These are phyloP conservation scores for Cordyceps tenuipes DNA, from an alignment of 2,329 filamentous ascomycete species.

Conservation along the genomic window DNA sequence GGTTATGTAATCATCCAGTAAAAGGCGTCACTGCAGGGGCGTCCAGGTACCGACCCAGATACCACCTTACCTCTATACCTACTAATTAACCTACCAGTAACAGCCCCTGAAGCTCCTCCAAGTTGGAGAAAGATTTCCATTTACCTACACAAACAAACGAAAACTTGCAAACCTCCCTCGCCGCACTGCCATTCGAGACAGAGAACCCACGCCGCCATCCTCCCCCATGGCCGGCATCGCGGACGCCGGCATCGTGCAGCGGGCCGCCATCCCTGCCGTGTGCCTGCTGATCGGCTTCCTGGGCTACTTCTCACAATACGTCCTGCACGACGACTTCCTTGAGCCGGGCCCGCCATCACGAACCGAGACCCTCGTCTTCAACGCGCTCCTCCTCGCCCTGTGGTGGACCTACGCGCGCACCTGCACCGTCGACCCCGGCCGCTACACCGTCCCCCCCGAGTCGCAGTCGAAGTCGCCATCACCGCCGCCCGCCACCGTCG, in stretches of 20 bases:
- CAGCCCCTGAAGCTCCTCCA: not conserved
- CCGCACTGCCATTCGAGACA: not conserved
- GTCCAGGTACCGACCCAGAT: not conserved
- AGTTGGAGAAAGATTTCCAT: not conserved
- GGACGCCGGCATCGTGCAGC: slow-evolving; percentile 36
- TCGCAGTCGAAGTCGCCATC: slow-evolving; percentile 9
- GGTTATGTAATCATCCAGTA: slow-evolving; percentile 8
- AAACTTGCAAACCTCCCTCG: not conserved
- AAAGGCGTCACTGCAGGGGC: slow-evolving; percentile 1
- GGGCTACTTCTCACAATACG: slow-evolving; percentile 61
- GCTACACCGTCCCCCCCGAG: slow-evolving; percentile 37
- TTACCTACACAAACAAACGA: not conserved
- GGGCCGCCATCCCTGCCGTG: slow-evolving; percentile 60
- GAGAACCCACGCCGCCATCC: not conserved
- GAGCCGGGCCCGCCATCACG: slow-evolving; percentile 51
- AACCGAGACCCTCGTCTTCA: slow-evolving; percentile 55
- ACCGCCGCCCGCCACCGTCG: slow-evolving; percentile 22
- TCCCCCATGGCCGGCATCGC: slow-evolving; percentile 33
- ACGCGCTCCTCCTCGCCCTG: slow-evolving; percentile 53
- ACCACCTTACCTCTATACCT: too few relatives aligned
- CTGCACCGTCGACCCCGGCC: slow-evolving; percentile 50
- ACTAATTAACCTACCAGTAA: not conserved
- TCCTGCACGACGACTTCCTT: slow-evolving; percentile 54
- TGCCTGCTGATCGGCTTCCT: slow-evolving; percentile 60
- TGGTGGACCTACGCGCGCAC: slow-evolving; percentile 62